Evolutionary conservation across 2,329 filamentous ascomycete species (phyloP), one percentile per base, ranked within the genome.

Genomic region (Lasiodiplodia sp.): DNA sequence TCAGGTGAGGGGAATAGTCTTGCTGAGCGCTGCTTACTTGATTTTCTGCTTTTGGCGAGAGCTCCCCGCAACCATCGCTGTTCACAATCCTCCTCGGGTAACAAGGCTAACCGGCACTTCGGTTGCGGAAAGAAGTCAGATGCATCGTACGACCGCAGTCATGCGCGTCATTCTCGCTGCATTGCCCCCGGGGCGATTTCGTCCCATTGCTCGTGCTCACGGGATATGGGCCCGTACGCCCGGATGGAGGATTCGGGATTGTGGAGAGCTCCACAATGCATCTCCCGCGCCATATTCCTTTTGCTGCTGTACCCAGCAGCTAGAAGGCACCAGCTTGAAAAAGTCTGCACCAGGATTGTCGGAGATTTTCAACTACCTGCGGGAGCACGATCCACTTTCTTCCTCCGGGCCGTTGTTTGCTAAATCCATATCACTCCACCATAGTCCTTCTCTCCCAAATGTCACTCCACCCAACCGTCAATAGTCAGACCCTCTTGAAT

Each of bases 401-500:
- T 16, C n/a, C 16, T 23, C n/a, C 37, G 23, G 14, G 12, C 21
- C 16, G 11, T 60, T 44, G 23, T 23, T 23, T 38, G 23, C 57
- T 60, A n/a, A 60, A 47, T 60, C 57, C 57, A 44, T 49, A 63
- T 63, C 58, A 63, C 58, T 63, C 58, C 58, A 63, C 58, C 40
- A n/a, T 34, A 63, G 58, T 25, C 58, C 21, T 63, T 34, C 58
- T 25, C 23, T 18, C 25, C 11, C 47, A 11, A 23, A 14, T 28
- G 21, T 63, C 58, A 63, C 58, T 51, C 58, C 57, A 60, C 57
- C 57, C 25, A 49, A 23, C 38, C 2, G 31, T n/a, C 55, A 40
- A 6, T 11, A 25, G 34, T 40, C 55, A 57, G 4, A 34, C 31
- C 31, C 31, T 34, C 8, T 34, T 8, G 31, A 34, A 37, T 38